Evolutionary conservation across 1,139 yeast genomes (phyloP), one percentile per base, ranked within the genome.

Genomic region (Scheffersomyces quercinus): DNA sequence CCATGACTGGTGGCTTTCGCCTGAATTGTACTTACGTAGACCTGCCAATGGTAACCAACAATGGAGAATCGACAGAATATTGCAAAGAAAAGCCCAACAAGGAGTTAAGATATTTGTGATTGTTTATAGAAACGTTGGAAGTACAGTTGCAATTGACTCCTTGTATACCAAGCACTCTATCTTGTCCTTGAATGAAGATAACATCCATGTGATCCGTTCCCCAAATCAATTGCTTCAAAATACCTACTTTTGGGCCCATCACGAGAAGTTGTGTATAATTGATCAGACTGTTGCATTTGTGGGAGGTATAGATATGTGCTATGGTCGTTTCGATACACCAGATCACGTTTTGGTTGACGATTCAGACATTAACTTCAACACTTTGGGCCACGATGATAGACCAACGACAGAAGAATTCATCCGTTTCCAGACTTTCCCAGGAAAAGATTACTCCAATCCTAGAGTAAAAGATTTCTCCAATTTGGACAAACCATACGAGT

Each of bases 1-100:
- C 42, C 98, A 93, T 61, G 99, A 93, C 61, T 95, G 99, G 99
- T 95, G 99, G 99, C 71, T 95, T 29, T 81, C 95, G 9, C 99
- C 99, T 0, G 99, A 95, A 62, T 63, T 93, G 9, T 93, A 95
- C 56, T 70, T 95, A 67, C 79, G 99, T 50, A 75, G 99, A 42
- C 99, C 99, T 0, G 93, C 97, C 0, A 86, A 88, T 62, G 97
- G 97, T 11, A 91, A 93, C 56, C 98, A 95, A 62, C 88, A 88
- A 53, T 93, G 91, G 85, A 79, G 99, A 60, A 69, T 95, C 39
- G 99, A 95, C 64, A 77, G 99, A 58, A 66, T 95, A 3, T 71
- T 95, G 53, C 89, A 88, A 61, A 75, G 95, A 49, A 90, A 90
- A 54, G 99, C 99, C 0, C 88, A 85, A 56, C 88, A 89, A 58